Base-by-base conservation (phyloP, 2,329 filamentous ascomycete genomes). In the Hansfordia pulvinata region DNA sequence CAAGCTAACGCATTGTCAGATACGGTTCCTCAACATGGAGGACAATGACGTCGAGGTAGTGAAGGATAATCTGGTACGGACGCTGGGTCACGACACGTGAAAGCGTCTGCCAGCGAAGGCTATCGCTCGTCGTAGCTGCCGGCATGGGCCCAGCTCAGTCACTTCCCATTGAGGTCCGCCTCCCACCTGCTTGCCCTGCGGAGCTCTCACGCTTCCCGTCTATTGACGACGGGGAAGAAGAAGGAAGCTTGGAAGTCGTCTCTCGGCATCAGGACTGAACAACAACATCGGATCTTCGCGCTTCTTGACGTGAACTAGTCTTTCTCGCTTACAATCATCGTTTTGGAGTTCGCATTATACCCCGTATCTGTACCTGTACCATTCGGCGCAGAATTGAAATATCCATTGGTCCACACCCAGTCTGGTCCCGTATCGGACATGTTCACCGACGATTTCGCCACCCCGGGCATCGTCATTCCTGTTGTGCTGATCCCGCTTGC, bases 21-120 rank as follows among this genome's bases (percentile, higher is more conserved):
- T 80, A 35, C 68, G 64, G n/a, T 81, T 81, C 42, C 50, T 77
- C 13, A 64, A 62, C 19, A 60, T 80, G 57, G 71, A 76, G 24
- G 62, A 70, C 10, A 56, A 58, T 24, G 66, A 73, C 20, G 52
- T 76, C 9, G 62, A 69, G 24, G 56, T 58, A 3, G 56, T 74
- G 19, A 74, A 69, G 41, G 62, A 69, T 28, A 71, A 70, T 30
- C 52, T 78, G 10, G 50, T 62, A 25, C 62, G 64, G 35, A 71
- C 64, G 10, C 41, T 67, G 20, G 58, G 47, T 24, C 42, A 42
- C 22, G 33, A 43, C 19, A 36, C 44, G 23, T 41, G 32, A 41
- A n/a, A n/a, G n/a, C n/a, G n/a, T n/a, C n/a, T n/a, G 29, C 29
- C 32, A 25, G 15, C 26, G 22, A 20, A 19, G 25, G 20, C 20